phyloP scores from a whole-genome alignment of 495 filamentous ascomycete genomes.

The Endocarpon pusillum region DNA sequence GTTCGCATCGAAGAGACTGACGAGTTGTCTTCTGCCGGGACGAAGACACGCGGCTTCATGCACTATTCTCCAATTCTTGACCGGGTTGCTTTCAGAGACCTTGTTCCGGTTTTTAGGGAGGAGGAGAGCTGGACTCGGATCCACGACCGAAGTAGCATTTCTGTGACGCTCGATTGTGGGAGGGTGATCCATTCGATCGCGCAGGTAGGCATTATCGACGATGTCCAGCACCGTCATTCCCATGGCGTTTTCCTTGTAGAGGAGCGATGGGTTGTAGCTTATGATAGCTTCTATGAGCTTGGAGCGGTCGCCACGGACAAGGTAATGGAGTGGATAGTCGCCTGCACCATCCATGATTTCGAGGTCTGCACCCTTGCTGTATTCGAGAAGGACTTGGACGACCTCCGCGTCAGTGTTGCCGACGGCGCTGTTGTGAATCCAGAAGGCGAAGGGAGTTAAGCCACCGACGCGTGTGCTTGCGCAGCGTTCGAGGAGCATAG shows the following conservation, averaged over 20 bases:
- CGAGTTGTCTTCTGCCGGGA: conserved; percentile 37
- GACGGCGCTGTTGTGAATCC: conserved; percentile 12
- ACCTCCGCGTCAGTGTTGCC: conserved; percentile 1
- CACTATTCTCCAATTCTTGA: conserved; percentile 10
- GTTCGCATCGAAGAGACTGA: conserved; percentile 53
- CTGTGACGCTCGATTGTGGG: conserved; percentile 4
- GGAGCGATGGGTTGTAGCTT: conserved; percentile 34
- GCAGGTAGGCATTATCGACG: conserved; percentile 27
- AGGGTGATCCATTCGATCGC: conserved; percentile 12
- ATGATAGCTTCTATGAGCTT: conserved; percentile 31
- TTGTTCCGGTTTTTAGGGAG: conserved; percentile 3
- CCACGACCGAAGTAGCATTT: conserved; percentile 1
- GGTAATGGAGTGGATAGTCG: conserved; percentile 44
- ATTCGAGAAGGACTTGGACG: conserved; percentile 28
- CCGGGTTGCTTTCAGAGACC: conserved; percentile 1
- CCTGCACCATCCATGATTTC: conserved; percentile 47
- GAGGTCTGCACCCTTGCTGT: conserved; percentile 36
- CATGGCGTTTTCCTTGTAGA: conserved; percentile 52
- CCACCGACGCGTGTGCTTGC: conserved; percentile 18
- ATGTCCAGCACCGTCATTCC: conserved; percentile 53
- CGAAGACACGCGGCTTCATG: conserved; percentile 6
- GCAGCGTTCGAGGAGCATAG: conserved; percentile 30
- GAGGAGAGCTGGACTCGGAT: conserved; percentile 11
- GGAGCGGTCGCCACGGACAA: conserved; percentile 23
- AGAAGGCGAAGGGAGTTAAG: conserved; percentile 30